phyloP scores from a whole-genome alignment of 2,329 filamentous ascomycete species.

The Thielaviopsis euricoi region DNA sequence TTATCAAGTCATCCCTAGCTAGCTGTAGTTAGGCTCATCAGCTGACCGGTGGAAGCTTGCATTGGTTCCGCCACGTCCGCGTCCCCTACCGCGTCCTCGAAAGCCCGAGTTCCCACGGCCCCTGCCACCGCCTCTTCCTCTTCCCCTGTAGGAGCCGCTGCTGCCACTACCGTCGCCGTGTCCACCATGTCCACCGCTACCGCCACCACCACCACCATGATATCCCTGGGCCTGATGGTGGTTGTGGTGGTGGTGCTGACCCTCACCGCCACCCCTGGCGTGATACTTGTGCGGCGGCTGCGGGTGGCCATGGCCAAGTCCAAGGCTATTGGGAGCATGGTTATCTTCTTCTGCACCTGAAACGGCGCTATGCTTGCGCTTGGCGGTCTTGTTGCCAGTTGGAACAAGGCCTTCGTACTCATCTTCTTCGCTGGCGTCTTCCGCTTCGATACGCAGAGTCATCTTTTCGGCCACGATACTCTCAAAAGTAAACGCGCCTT shows the following conservation, averaged over 20 bases:
- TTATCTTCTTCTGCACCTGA: neutral
- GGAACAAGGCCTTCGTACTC: conserved; percentile 45
- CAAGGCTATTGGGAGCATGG: neutral
- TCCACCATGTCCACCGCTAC: conserved; percentile 31
- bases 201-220: conserved; percentile 24
- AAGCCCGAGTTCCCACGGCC: conserved; percentile 27
- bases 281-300: conserved; percentile 18
- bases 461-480: conserved; percentile 77
- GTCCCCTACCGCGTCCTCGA: conserved; percentile 23
- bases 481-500: conserved; percentile 60
- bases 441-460: conserved; percentile 62
- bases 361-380: conserved; percentile 37
- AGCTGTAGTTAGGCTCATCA: neutral
- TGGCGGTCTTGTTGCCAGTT: conserved; percentile 35
- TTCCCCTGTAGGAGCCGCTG: conserved; percentile 21
- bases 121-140: conserved; percentile 22
- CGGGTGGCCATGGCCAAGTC: conserved; percentile 19
- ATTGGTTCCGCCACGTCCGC: neutral
- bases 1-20: neutral
- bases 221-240: conserved; percentile 23
- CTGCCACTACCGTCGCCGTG: conserved; percentile 27
- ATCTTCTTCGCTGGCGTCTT: conserved; percentile 45
- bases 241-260: conserved; percentile 17
- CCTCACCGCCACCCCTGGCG: conserved; percentile 17
- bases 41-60: neutral